Conservation (phyloP, 2,329 filamentous ascomycete genomes). For the Didymella arachidicola region DNA sequence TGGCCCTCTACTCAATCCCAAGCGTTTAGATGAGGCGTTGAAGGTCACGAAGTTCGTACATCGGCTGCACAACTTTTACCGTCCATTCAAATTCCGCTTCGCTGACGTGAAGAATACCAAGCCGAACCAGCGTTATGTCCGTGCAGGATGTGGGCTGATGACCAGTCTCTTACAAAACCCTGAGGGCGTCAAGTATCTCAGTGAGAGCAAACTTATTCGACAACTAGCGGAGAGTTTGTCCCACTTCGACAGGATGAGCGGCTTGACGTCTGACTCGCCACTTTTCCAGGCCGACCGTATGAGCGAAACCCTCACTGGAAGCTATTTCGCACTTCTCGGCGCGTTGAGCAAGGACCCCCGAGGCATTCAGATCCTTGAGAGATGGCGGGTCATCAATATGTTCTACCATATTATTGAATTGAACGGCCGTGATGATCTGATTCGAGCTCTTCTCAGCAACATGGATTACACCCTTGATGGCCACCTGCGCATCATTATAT, state of each 20-base stretch:
- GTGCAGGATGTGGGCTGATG: conserved; percentile 86
- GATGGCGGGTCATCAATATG: conserved; percentile 99
- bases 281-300: conserved; percentile 89
- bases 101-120: conserved; percentile 89
- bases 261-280: conserved; percentile 77
- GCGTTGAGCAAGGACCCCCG: conserved; percentile 82
- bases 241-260: conserved; percentile 86
- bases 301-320: conserved; percentile 84
- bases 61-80: conserved; percentile 90
- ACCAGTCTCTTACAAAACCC: conserved; percentile 83
- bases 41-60: conserved; percentile 97
- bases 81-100: conserved; percentile 96
- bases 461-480: conserved; percentile 89
- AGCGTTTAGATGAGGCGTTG: conserved; percentile 90
- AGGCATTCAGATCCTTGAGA: conserved; percentile 87
- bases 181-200: conserved; percentile 84
- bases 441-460: conserved; percentile 85
- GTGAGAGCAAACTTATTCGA: conserved; percentile 89
- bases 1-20: conserved; percentile 87
- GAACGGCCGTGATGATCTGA: conserved; percentile 87
- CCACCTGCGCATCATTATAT: conserved; percentile 89
- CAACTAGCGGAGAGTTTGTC: conserved; percentile 96
- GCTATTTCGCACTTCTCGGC: conserved; percentile 93
- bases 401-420: conserved; percentile 98
- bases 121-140: conserved; percentile 91